phyloP scores from a whole-genome alignment of 208 protist genomes.

The Leishmania guyanensis region DNA sequence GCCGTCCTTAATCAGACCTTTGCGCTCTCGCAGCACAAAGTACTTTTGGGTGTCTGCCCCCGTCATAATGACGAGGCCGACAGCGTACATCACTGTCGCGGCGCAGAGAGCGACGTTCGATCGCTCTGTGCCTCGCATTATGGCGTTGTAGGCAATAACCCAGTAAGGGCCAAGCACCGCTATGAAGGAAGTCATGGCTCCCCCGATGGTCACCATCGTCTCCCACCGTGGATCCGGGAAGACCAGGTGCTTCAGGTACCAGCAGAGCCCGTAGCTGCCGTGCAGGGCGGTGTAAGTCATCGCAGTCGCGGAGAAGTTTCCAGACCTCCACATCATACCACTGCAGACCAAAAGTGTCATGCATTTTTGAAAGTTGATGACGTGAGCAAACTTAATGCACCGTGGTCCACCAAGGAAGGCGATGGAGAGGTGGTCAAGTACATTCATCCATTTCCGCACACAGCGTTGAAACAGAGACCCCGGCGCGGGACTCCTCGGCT shows the following conservation, averaged over 20 bases:
- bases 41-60: slow-evolving; percentile 86
- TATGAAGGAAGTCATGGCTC: slow-evolving; percentile 40
- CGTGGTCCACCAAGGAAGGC: slow-evolving; percentile 64
- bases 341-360: slow-evolving; percentile 66
- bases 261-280: slow-evolving; percentile 88
- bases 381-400: slow-evolving; percentile 64
- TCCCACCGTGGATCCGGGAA: slow-evolving; percentile 89
- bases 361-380: slow-evolving; percentile 89
- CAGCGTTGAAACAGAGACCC: slow-evolving; percentile 21
- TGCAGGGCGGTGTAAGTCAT: slow-evolving; percentile 84
- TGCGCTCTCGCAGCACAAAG: slow-evolving; percentile 62
- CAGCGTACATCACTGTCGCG: slow-evolving; percentile 54
- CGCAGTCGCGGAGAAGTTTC: slow-evolving; percentile 83
- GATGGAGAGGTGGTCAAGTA: slow-evolving; percentile 44
- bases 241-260: slow-evolving; percentile 82
- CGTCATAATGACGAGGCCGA: slow-evolving; percentile 79
- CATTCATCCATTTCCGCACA: slow-evolving; percentile 53
- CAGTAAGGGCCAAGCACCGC: slow-evolving; percentile 82
- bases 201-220: slow-evolving; percentile 58
- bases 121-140: slow-evolving; percentile 48
- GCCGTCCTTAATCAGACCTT: slow-evolving; percentile 82
- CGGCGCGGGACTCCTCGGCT: background rate
- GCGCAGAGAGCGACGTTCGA: slow-evolving; percentile 49
- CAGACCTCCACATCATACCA: slow-evolving; percentile 63
- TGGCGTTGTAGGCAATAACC: slow-evolving; percentile 82